Evolutionary conservation across 768 basidiomycete species (phyloP).

Genomic region (Tulasnella sp.): DNA sequence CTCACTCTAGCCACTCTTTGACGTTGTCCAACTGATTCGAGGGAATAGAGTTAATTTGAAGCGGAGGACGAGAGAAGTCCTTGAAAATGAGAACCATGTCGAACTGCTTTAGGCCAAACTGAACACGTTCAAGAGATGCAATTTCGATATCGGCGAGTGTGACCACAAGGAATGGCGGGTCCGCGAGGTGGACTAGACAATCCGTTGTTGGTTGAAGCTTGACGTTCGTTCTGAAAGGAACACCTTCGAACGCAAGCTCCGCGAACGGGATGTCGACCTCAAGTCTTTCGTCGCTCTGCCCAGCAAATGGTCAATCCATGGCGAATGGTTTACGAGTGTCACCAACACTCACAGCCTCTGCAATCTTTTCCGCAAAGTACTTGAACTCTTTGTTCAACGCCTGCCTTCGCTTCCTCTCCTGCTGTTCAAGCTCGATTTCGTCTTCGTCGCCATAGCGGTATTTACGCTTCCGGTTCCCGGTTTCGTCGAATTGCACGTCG

Average conservation of each 20-base stretch:
- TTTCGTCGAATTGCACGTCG: constrained; percentile 97
- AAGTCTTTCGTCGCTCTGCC: constrained; percentile 73
- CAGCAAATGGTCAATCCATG: no score
- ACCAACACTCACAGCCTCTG: constrained; percentile 67
- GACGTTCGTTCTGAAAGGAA: constrained; percentile 92
- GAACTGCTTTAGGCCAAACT: constrained; percentile 93
- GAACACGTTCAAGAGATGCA: constrained; percentile 93
- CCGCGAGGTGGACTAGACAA: constrained; percentile 91
- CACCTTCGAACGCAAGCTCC: constrained; percentile 94
- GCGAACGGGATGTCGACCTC: constrained; percentile 97
- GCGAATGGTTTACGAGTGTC: neutral
- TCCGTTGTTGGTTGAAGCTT: constrained; percentile 95
- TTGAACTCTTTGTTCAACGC: constrained; percentile 93
- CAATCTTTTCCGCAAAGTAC: constrained; percentile 85
- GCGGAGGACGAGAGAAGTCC: constrained; percentile 86
- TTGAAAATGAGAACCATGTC: constrained; percentile 97
- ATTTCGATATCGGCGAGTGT: constrained; percentile 94
- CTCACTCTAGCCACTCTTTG: constrained; percentile 98
- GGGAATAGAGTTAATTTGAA: constrained; percentile 96
- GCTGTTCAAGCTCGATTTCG: constrained; percentile 98
- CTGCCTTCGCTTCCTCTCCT: constrained; percentile 85
- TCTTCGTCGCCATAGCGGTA: constrained; percentile 98
- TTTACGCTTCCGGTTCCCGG: constrained; percentile 96
- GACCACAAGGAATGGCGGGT: constrained; percentile 93
- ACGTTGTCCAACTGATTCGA: constrained; percentile 89